Evolutionary conservation across 164 flowering plant species (phyloP), one percentile per base, ranked within the genome.

Genomic region (Hamamelis virginiana): DNA sequence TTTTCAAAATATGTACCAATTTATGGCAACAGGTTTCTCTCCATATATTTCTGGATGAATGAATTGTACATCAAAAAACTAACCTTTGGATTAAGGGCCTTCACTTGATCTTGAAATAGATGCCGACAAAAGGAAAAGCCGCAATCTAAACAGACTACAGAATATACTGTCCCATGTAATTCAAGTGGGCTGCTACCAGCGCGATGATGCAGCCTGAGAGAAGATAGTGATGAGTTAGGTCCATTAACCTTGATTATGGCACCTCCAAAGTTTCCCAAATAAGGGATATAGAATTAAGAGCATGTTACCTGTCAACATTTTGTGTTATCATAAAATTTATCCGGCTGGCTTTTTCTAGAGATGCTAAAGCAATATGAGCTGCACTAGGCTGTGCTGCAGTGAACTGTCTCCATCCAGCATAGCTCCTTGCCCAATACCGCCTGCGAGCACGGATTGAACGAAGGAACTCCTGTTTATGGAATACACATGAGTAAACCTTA

Each of bases 391-490:
- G 85, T 70, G 94, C 88, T 41, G 85, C 87, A 52, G 76, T 85
- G 69, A 92, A 95, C 45, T 82, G 77, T 74, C 91, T 87, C 97
- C 98, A 95, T 71, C 98, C 98, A 82, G 97, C 98, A 86, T 78
- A 95, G 81, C 98, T 95, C 83, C 98, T 86, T 23, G 98, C 96
- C 97, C 98, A 95, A 66, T 95, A 95, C 27, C 97, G 86, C 79
- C 91, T 87, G n/a, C 97, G 92, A 18, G 97, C 87, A 44, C 86
- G 83, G 61, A 61, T 78, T 53, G 96, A 92, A n/a, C 94, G 96
- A 13, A 85, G 59, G 79, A 95, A 95, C 74, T 95, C 89, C 97
- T 90, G 73, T 62, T 33, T 26, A 65, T 58, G 33, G 52, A 68
- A 46, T 5, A n/a, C 11, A 9, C 14, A 16, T n/a, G 28, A 18